Conservation (phyloP, 257 asterid species). For the Linderniella brevidens region DNA sequence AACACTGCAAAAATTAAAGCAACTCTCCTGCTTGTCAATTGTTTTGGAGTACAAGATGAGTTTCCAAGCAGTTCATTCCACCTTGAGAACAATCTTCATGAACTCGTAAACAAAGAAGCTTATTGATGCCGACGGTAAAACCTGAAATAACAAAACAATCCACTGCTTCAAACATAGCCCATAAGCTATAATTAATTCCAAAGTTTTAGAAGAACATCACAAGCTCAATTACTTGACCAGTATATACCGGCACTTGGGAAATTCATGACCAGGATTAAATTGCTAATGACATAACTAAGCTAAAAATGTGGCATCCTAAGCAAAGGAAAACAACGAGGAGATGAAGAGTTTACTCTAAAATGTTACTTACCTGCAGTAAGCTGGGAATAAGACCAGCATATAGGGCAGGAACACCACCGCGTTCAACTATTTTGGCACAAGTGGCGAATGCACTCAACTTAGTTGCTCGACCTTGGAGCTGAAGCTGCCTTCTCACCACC, state of each 20-base stretch:
- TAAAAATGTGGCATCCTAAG: too few relatives aligned
- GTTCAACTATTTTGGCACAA: slow-evolving; percentile 51
- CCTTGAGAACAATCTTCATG: slow-evolving; percentile 85
- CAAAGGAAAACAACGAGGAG: too few relatives aligned
- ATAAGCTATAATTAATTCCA: background rate
- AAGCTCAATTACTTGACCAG: background rate
- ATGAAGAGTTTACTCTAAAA: too few relatives aligned
- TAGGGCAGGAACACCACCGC: slow-evolving; percentile 82
- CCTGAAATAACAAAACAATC: slow-evolving; percentile 29
- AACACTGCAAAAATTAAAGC: too few relatives aligned
- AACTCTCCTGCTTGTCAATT: too few relatives aligned
- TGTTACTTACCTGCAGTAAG: slow-evolving; percentile 56
- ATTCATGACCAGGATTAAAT: too few relatives aligned
- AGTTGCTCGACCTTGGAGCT: slow-evolving; percentile 66
- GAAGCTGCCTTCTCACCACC: slow-evolving; percentile 91
- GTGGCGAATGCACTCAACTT: slow-evolving; percentile 57
- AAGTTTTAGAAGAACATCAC: slow-evolving; percentile 2
- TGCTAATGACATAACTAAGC: too few relatives aligned
- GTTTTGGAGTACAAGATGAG: background rate
- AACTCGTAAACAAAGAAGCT: slow-evolving; percentile 87
- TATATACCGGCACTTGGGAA: too few relatives aligned
- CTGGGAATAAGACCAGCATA: slow-evolving; percentile 91
- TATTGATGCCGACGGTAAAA: slow-evolving; percentile 90
- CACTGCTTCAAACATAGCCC: background rate
- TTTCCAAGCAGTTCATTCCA: slow-evolving; percentile 30